Conservation (phyloP, 192 early-diverging fungal species). For the Gamsiella multidivaricata region DNA sequence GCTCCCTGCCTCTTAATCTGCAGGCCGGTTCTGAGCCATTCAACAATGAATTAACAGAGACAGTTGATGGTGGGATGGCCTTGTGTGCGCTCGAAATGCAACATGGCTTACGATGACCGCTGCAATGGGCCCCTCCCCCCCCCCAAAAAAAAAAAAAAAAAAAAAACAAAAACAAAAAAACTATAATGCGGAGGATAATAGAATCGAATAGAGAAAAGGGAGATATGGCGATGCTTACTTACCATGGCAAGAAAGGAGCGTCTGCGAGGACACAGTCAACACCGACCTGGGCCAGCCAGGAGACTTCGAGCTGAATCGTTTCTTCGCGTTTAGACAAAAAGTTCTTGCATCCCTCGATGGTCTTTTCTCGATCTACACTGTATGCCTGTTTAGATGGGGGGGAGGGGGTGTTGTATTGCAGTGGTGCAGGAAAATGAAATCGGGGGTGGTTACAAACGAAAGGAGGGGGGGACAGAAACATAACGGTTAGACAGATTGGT, state of each 20-base stretch:
- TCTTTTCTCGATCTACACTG: conserved; percentile 66
- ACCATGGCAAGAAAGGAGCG: conserved; percentile 71
- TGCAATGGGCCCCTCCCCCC: too few relatives aligned
- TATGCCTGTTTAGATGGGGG: conserved; percentile 57
- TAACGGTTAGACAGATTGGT: too few relatives aligned
- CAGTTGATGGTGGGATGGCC: too few relatives aligned
- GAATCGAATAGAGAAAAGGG: neutral
- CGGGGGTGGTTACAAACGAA: neutral
- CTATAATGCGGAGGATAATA: neutral
- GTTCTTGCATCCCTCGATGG: conserved; percentile 58
- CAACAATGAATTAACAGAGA: too few relatives aligned
- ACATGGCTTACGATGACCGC: too few relatives aligned
- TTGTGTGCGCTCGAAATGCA: too few relatives aligned
- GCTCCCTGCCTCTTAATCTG: too few relatives aligned
- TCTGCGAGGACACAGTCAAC: conserved; percentile 69
- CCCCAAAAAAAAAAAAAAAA: too few relatives aligned
- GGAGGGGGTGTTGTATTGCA: too few relatives aligned
- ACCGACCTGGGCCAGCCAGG: conserved; percentile 62
- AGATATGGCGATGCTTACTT: conserved; percentile 1
- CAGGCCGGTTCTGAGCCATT: too few relatives aligned
- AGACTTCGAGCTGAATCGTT: conserved; percentile 56
- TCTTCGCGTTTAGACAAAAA: conserved; percentile 57
- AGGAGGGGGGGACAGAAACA: neutral
- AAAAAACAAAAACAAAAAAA: too few relatives aligned
- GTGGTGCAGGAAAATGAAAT: neutral